Base-by-base conservation (phyloP, 129 eudicot genomes). In the Artemisia tridentata region DNA sequence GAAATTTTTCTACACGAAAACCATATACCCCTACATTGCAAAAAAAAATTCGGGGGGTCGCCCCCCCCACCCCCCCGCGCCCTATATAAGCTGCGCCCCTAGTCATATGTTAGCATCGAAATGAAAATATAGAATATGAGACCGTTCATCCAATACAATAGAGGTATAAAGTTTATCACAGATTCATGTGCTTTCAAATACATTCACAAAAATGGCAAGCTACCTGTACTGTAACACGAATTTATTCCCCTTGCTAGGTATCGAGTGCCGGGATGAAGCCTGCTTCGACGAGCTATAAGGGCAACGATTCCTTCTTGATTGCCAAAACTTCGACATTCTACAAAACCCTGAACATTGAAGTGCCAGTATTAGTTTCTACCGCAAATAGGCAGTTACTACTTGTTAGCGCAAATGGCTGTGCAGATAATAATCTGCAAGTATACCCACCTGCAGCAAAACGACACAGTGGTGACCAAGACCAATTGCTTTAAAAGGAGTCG, bases 251-350 rank as follows among this genome's bases (percentile, higher is more conserved):
- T 89, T 20, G 98, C 98, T 83, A 93, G 77, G 80, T 89, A 93
- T 62, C 98, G 92, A 62, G 98, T 93, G 52, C 98, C 98, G 14
- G 98, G 98, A 80, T 93, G 98, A 80, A 93, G 85, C 83, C 98
- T 93, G 83, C 98, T 93, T 68, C 98, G 86, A 65, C 98, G 98
- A 73, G 98, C 98, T 73, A 69, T 84, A 72, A 93, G 92, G 63
- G 97, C 98, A 80, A 93, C 90, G 55, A 85, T 50, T 47, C 98
- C 98, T 80, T 93, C 97, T 63, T 93, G 88, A 78, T 90, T 88
- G 58, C 97, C 91, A 63, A 93, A 93, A 83, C 77, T 89, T 75
- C 95, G 86, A 73, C 83, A 89, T 74, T 93, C 98, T 73, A 84
- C 97, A 81, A 86, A 89, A 16, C 98, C 98, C 98, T 93, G 88